These are phyloP conservation scores for Melaleuca quinquenervia DNA, from an alignment of 345 rosid genomes.

Conservation along the genomic window DNA sequence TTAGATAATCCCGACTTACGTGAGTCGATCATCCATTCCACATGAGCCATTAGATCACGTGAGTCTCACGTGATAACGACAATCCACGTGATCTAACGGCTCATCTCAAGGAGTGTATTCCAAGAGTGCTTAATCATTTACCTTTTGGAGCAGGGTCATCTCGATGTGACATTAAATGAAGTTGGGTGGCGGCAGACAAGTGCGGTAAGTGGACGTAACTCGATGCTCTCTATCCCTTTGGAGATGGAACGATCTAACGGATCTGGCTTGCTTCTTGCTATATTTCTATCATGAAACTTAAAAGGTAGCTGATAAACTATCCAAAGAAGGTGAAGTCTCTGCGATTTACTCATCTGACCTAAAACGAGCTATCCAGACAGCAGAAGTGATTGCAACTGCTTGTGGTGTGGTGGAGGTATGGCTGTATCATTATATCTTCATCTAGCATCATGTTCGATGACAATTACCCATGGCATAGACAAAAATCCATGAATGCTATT, in stretches of 20 bases:
- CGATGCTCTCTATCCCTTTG: neutral
- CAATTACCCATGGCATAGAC: neutral
- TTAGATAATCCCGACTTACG: neutral
- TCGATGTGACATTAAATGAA: slow-evolving; percentile 8
- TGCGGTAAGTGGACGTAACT: neutral
- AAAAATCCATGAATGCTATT: neutral
- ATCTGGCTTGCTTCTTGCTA: neutral
- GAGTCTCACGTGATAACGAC: neutral
- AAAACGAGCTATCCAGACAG: neutral
- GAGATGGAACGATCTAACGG: no score
- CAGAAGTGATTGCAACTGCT: neutral
- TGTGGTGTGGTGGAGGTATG: neutral
- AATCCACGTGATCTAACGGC: neutral
- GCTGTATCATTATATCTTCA: neutral
- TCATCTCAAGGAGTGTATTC: neutral
- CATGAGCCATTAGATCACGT: neutral
- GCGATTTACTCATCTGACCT: neutral
- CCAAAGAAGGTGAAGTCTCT: neutral
- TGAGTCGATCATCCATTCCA: neutral
- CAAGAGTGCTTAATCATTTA: neutral
- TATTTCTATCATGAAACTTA: neutral
- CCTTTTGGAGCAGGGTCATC: slow-evolving; percentile 5
- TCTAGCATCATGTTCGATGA: neutral
- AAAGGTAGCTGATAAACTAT: neutral
- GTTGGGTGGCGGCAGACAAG: slow-evolving; percentile 7